Conservation (phyloP, 352 stramenopile genomes). For the Pythium folliculosum region DNA sequence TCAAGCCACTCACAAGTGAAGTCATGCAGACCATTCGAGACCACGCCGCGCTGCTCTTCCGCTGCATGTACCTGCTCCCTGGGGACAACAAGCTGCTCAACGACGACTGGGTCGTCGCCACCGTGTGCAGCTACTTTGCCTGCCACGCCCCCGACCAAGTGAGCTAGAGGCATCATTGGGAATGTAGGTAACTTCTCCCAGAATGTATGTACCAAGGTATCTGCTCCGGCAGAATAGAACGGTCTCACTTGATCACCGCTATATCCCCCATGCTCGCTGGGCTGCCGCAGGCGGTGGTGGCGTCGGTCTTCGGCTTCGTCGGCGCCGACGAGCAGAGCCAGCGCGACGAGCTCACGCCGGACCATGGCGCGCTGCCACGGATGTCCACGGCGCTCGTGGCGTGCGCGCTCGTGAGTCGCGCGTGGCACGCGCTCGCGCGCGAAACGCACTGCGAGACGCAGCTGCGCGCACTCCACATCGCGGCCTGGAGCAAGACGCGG, state of each 20-base stretch:
- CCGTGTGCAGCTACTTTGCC: background rate
- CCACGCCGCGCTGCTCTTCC: slow-evolving; percentile 24
- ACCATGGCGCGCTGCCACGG: background rate
- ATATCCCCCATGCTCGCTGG: background rate
- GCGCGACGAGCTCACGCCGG: background rate
- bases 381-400: background rate
- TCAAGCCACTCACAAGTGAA: slow-evolving; percentile 19
- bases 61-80: slow-evolving; percentile 9
- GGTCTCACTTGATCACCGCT: background rate
- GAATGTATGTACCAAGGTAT: background rate
- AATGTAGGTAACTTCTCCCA: background rate
- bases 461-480: background rate
- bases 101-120: background rate
- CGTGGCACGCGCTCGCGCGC: background rate
- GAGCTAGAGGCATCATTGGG: too few relatives aligned
- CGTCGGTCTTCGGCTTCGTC: background rate
- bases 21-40: slow-evolving; percentile 18
- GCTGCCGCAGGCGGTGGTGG: background rate
- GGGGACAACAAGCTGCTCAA: background rate
- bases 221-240: background rate
- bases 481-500: background rate
- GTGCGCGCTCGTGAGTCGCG: background rate
- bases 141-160: too few relatives aligned
- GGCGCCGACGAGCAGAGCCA: background rate
- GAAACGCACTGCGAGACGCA: background rate